phyloP scores from a whole-genome alignment of 1,139 yeast species.

The Geotrichum reessii region DNA sequence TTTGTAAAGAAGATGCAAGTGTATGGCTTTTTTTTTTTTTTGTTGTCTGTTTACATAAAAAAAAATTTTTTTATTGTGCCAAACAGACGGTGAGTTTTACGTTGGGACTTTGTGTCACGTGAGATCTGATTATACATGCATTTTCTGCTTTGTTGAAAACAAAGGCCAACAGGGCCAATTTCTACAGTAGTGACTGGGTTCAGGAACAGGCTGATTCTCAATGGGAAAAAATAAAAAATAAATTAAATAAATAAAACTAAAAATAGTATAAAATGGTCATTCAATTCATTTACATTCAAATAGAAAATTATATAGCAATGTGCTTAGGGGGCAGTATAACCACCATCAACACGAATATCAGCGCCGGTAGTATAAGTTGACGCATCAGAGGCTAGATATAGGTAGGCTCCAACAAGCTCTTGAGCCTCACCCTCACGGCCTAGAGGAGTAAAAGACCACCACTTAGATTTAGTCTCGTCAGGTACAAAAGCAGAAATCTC shows the following conservation, averaged over 20 bases:
- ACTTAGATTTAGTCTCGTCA: constrained; percentile 47
- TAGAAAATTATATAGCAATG: not conserved
- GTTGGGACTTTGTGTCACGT: not conserved
- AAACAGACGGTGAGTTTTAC: not conserved
- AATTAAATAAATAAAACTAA: too few species aligned
- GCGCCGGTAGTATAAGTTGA: constrained; percentile 80
- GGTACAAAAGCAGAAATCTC: constrained; percentile 61
- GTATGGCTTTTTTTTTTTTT: not conserved
- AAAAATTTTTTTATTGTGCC: not conserved
- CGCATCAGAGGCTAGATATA: constrained; percentile 84
- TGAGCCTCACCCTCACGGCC: constrained; percentile 77
- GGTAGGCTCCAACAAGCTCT: constrained; percentile 82
- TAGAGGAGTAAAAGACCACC: constrained; percentile 71
- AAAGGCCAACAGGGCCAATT: not conserved
- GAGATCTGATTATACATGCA: not conserved
- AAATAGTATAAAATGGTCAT: too few species aligned
- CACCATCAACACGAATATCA: constrained; percentile 81
- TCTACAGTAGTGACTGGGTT: not conserved
- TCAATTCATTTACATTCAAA: not conserved
- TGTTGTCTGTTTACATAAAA: not conserved
- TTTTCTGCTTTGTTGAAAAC: not conserved
- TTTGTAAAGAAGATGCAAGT: not conserved
- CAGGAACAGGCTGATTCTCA: not conserved
- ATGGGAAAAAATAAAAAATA: too few species aligned
- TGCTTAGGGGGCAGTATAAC: constrained; percentile 44